Conservation (phyloP, 352 stramenopile species). For the Phytophthora constricta region DNA sequence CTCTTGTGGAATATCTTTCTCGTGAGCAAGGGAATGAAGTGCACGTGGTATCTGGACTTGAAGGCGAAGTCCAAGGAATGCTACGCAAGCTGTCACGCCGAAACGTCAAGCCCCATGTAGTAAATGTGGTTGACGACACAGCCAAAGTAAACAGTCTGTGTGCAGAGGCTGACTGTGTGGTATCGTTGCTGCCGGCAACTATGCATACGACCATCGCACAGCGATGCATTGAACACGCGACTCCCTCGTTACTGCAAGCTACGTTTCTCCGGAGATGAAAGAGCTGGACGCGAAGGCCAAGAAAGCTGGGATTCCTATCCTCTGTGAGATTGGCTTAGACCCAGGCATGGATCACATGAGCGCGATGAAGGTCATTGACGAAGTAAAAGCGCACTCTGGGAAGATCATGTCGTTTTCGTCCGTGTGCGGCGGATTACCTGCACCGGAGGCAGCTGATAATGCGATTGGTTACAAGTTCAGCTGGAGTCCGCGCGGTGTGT, state of each 20-base stretch:
- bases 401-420: constrained; percentile 93
- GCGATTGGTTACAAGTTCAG: constrained; percentile 98
- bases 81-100: constrained; percentile 68
- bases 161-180: constrained; percentile 91
- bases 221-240: constrained; percentile 87
- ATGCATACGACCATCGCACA: constrained; percentile 94
- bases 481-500: constrained; percentile 95
- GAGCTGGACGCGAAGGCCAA: constrained; percentile 76
- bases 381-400: constrained; percentile 91
- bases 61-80: constrained; percentile 76
- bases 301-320: constrained; percentile 87
- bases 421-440: constrained; percentile 94
- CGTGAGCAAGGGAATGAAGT: constrained; percentile 75
- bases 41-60: constrained; percentile 75
- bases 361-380: constrained; percentile 97
- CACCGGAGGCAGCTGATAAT: constrained; percentile 95
- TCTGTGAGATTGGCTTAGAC: constrained; percentile 96
- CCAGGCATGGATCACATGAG: constrained; percentile 97
- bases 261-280: constrained; percentile 95
- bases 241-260: constrained; percentile 95
- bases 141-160: constrained; percentile 61
- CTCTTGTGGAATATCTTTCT: constrained; percentile 89
- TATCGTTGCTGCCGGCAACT: constrained; percentile 93
- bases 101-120: constrained; percentile 73
- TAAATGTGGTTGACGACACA: constrained; percentile 76